These are phyloP conservation scores for Stagonosporopsis rhizophila DNA, from an alignment of 2,329 filamentous ascomycete species.

Conservation along the genomic window DNA sequence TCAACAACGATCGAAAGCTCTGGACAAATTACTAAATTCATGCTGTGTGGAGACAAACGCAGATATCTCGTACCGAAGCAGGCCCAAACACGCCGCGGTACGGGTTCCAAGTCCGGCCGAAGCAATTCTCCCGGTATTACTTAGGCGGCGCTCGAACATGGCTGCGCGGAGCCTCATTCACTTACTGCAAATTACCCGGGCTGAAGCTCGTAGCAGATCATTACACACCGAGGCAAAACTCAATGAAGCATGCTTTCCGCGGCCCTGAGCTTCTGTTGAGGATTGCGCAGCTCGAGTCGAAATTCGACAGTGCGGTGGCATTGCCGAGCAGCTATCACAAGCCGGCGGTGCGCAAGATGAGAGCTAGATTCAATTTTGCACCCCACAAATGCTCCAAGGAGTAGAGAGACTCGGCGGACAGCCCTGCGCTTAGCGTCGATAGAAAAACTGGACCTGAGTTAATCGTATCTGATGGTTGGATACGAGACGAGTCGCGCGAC, in stretches of 20 bases:
- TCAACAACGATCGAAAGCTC: constrained; percentile 18
- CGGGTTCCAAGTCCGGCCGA: constrained; percentile 11
- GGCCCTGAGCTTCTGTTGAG: constrained; percentile 14
- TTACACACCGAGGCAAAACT: constrained; percentile 22
- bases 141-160: constrained; percentile 11
- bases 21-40: constrained; percentile 20
- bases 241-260: constrained; percentile 23
- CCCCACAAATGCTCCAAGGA: constrained; percentile 7
- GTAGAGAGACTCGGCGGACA: constrained; percentile 1
- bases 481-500: constrained; percentile 9
- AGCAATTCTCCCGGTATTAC: constrained; percentile 19
- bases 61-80: constrained; percentile 19
- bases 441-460: background rate
- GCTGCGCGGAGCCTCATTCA: constrained; percentile 17
- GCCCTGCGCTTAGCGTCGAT: constrained; percentile 12
- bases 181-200: constrained; percentile 7
- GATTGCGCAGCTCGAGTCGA: background rate
- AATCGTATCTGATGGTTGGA: constrained; percentile 6
- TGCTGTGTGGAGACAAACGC: constrained; percentile 19
- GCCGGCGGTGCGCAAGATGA: constrained; percentile 3
- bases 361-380: constrained; percentile 16
- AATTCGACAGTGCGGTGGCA: background rate
- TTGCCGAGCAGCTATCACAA: constrained; percentile 2
- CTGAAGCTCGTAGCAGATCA: constrained; percentile 3
- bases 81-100: constrained; percentile 11